A percentile compares a stretch with the other conserved stretches of the same genome.
Conservation (phyloP, 192 early-diverging fungal genomes). For the Rhizophlyctis rosea region DNA sequence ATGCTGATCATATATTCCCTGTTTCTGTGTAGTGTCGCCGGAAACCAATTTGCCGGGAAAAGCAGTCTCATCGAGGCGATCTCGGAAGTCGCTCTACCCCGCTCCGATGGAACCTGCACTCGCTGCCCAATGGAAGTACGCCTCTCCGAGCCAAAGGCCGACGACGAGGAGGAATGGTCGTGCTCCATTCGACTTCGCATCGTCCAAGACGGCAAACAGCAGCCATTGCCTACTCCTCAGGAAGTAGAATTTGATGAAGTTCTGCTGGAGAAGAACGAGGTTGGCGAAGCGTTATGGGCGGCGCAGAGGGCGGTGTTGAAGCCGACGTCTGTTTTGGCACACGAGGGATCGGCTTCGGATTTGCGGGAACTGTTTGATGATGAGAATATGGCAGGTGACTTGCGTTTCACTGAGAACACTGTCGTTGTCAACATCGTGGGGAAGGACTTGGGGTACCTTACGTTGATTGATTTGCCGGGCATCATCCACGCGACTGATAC, state of each 20-base stretch:
- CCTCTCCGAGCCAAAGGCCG: constrained; percentile 11
- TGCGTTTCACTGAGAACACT: constrained; percentile 44
- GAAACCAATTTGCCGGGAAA: constrained; percentile 50
- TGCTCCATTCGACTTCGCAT: constrained; percentile 36
- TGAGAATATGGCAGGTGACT: constrained; percentile 29
- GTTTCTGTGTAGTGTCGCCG: not conserved
- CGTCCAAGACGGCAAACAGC: constrained; percentile 32
- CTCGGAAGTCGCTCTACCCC: constrained; percentile 40
- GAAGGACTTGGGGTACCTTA: constrained; percentile 36
- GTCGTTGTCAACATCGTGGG: constrained; percentile 49
- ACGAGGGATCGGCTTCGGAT: not conserved
- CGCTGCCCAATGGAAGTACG: constrained; percentile 47
- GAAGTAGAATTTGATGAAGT: constrained; percentile 27
- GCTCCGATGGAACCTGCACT: constrained; percentile 48
- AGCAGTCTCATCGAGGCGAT: constrained; percentile 43
- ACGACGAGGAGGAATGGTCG: constrained; percentile 19
- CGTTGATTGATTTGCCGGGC: constrained; percentile 53
- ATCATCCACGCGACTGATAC: constrained; percentile 41
- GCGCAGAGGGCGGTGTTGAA: constrained; percentile 51
- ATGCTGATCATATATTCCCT: not conserved
- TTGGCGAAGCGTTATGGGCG: constrained; percentile 31
- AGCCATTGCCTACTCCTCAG: constrained; percentile 3
- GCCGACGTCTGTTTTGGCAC: constrained; percentile 22
- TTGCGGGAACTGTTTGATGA: constrained; percentile 20
- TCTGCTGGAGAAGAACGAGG: constrained; percentile 10